Evolutionary conservation across 176 grass and related monocot species (phyloP), one percentile per base, ranked within the genome.

Genomic region (Aegilops speltoides): DNA sequence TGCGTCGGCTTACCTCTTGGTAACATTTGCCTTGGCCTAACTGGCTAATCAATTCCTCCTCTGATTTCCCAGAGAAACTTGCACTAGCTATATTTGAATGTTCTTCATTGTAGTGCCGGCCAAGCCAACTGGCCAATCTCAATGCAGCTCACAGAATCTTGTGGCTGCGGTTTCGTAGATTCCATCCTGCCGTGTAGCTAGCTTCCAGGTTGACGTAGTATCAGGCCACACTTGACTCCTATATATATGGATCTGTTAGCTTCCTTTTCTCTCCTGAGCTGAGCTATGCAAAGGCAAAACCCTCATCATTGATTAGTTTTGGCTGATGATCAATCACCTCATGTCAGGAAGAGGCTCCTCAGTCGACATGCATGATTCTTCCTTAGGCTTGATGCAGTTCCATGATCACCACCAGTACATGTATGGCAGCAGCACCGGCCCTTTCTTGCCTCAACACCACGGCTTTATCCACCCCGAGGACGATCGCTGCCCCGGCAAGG

Each of bases 361-460:
- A 0, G 48, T 52, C 26, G 66, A 90, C 80, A 79, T 83, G 89
- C 80, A 87, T 26, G 84, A 90, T 90, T 87, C 86, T 60, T 83
- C 80, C 16, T 75, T 87, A 16, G 75, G 84, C 57, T 38, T 87
- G 84, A 79, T 90, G 66, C 89, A 87, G 80, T 90, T 87, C 19
- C 88, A 83, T 46, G 84, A 87, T 45, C 88, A 74, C 50, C 79
- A 81, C 19, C 82, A 83, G 24, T 83, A 87, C 26, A 59, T 90
- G 19, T 90, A 87, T 57, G 8, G 79, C 19, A 28, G 84, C 10
- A 24, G 79, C 45, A 6, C 76, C 22, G 80, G 64, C 6, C 28
- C 86, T 13, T 84, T 80, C 66, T 80, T 80, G 80, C 33, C 60
- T 16, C 84, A 87, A 3, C 85, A 81, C 1, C 77, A 64, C 28